Base-by-base conservation (phyloP, 2,329 filamentous ascomycete genomes). In the Zymoseptoria tritici region DNA sequence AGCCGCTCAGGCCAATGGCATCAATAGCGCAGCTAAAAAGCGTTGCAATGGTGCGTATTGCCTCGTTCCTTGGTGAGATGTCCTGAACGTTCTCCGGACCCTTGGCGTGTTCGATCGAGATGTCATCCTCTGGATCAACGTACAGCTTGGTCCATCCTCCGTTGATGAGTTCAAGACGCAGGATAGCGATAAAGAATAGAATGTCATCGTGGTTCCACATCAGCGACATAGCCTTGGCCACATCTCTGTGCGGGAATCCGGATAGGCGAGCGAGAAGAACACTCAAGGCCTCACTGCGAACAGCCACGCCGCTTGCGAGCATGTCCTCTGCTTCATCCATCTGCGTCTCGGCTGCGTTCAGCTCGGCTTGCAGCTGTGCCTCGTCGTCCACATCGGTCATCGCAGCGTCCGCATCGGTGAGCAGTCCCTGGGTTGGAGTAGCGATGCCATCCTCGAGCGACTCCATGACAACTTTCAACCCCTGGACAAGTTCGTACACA, bases 61-160 rank as follows among this genome's bases (percentile, higher is more conserved):
- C 84, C 55, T 84, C 83, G 67, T 91, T 85, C 20, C 86, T 83
- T 0, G 85, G 83, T 3, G 79, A 76, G 13, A 77, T 71, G 7
- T 80, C 78, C n/a, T 76, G 74, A 5, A 60, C 57, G 6, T 60
- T 71, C 8, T 80, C 78, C n/a, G 76, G 74, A 6, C 59, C 57
- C 8, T 60, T 84, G 46, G 89, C 81, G 66, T 90, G 86, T 59
- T 84, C 82, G 52, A 83, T 82, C 64, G 89, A 83, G 11, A 80
- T 78, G 11, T 76, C 74, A 22, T 77, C 73, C 13, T 73, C 60
- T 9, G 77, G 74, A 66, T 89, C 87, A 46, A 89, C 75, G 72
- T 91, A 91, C 21, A 83, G 80, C 19, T 85, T 83, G 0, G 87
- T 90, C 89, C 89, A 93, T 31, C 86, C 86, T 59, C 89, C 89